These are phyloP conservation scores for Daldinia loculata DNA, from an alignment of 495 filamentous ascomycete genomes.

Conservation along the genomic window DNA sequence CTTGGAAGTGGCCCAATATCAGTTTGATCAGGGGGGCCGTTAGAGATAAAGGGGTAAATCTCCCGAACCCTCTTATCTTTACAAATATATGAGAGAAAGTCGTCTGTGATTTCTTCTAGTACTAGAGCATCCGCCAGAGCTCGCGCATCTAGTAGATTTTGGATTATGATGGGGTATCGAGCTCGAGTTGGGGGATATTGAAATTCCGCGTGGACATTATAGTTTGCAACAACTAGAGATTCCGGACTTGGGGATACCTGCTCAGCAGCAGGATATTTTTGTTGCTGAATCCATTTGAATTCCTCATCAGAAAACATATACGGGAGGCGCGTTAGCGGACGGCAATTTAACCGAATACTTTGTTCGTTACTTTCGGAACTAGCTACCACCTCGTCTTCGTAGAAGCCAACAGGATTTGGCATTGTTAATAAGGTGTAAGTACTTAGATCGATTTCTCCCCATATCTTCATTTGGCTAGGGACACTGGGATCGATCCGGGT, in stretches of 20 bases:
- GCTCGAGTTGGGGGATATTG: conserved; percentile 55
- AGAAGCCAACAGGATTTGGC: conserved; percentile 33
- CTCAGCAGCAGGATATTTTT: background rate
- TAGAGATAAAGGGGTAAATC: conserved; percentile 59
- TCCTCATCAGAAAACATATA: conserved; percentile 25
- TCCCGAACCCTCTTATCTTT: conserved; percentile 51
- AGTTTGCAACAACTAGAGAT: conserved; percentile 57
- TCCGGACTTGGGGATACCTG: conserved; percentile 9
- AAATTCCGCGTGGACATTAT: conserved; percentile 66
- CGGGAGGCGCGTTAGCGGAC: conserved; percentile 5
- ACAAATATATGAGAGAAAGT: conserved; percentile 62
- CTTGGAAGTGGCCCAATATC: conserved; percentile 61
- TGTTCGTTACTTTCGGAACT: background rate
- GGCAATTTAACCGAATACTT: background rate
- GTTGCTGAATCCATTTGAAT: conserved; percentile 26
- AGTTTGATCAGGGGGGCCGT: conserved; percentile 58
- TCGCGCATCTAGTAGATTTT: conserved; percentile 51
- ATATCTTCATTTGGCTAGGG: conserved; percentile 52
- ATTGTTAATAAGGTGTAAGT: conserved; percentile 42
- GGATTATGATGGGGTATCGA: conserved; percentile 59
- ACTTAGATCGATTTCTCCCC: conserved; percentile 58
- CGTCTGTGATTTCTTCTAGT: conserved; percentile 67
- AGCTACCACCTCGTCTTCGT: conserved; percentile 9
- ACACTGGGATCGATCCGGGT: conserved; percentile 27
- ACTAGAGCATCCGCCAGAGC: conserved; percentile 58